Evolutionary conservation across 148 eudicot genomes (phyloP).

Genomic region (Arctostaphylos glauca): DNA sequence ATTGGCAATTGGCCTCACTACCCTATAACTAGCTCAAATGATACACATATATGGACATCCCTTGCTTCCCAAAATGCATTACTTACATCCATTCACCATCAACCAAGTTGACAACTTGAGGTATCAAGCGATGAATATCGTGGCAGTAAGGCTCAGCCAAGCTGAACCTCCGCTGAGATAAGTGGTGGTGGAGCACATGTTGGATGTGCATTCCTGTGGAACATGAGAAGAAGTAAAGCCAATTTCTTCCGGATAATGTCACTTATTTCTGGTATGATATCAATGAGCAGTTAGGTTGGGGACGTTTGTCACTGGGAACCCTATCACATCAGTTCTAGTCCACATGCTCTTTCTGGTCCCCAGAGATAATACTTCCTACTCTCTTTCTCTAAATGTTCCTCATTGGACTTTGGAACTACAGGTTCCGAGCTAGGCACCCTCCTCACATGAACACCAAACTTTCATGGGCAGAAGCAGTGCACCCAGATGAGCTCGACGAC

Average conservation of each 20-base stretch:
- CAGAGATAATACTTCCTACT: slow-evolving; percentile 42
- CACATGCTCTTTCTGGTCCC: slow-evolving; percentile 41
- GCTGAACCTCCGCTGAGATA: slow-evolving; percentile 41
- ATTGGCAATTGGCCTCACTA: slow-evolving; percentile 35
- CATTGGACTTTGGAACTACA: slow-evolving; percentile 47
- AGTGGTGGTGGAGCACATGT: slow-evolving; percentile 40
- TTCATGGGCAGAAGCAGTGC: slow-evolving; percentile 39
- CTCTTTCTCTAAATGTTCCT: too few species aligned
- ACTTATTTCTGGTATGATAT: slow-evolving; percentile 27
- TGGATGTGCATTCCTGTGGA: slow-evolving; percentile 48
- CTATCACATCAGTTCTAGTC: slow-evolving; percentile 34
- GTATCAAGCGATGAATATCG: slow-evolving; percentile 35
- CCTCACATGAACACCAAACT: slow-evolving; percentile 43
- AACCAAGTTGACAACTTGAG: slow-evolving; percentile 36
- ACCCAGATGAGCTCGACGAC: slow-evolving; percentile 41
- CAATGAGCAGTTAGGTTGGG: slow-evolving; percentile 28
- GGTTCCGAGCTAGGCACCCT: slow-evolving; percentile 38
- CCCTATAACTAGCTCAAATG: slow-evolving; percentile 29
- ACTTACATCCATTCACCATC: slow-evolving; percentile 34
- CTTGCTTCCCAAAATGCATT: slow-evolving; percentile 43
- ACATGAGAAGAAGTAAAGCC: slow-evolving; percentile 46
- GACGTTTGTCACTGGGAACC: slow-evolving; percentile 42
- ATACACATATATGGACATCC: slow-evolving; percentile 30
- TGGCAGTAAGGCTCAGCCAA: slow-evolving; percentile 27
- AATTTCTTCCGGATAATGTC: slow-evolving; percentile 41